Conservation (phyloP, 768 basidiomycete species). For the Nidularia pulvinata region DNA sequence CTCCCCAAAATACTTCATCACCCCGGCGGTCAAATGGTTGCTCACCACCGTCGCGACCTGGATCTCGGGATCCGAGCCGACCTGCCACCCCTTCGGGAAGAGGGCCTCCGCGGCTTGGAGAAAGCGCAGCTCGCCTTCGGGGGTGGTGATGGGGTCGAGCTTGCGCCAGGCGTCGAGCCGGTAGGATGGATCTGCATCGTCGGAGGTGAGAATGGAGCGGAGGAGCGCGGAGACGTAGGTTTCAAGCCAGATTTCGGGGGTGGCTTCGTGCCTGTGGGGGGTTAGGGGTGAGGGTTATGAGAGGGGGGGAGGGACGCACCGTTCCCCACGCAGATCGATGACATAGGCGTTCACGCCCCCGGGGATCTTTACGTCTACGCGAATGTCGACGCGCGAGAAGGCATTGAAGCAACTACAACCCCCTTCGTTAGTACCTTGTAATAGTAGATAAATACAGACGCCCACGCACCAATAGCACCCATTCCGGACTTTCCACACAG, state of each 20-base stretch:
- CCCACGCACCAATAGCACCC: slow-evolving; percentile 86
- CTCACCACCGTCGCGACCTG: slow-evolving; percentile 97
- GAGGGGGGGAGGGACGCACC: slow-evolving; percentile 46
- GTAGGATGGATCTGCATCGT: slow-evolving; percentile 93
- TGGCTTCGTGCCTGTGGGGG: slow-evolving; percentile 76
- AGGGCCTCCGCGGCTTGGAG: slow-evolving; percentile 87
- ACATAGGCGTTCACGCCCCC: slow-evolving; percentile 96
- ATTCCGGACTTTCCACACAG: slow-evolving; percentile 88
- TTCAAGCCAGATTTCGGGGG: slow-evolving; percentile 95
- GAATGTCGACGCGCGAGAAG: slow-evolving; percentile 94
- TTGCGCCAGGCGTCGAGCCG: slow-evolving; percentile 93
- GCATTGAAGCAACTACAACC: slow-evolving; percentile 89
- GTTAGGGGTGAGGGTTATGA: not conserved
- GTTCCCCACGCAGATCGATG: slow-evolving; percentile 91
- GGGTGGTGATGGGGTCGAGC: slow-evolving; percentile 89
- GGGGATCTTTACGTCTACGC: slow-evolving; percentile 98
- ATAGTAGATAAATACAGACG: not conserved
- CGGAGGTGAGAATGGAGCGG: slow-evolving; percentile 92
- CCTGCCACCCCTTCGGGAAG: slow-evolving; percentile 96
- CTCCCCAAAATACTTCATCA: slow-evolving; percentile 97
- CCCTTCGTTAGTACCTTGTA: not conserved
- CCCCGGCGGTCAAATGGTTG: slow-evolving; percentile 93
- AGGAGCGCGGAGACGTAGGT: slow-evolving; percentile 94
- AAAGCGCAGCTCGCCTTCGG: slow-evolving; percentile 89
- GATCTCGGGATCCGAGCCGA: slow-evolving; percentile 98